Evolutionary conservation across 2,329 filamentous ascomycete species (phyloP), one percentile per base, ranked within the genome.

Genomic region (Pseudocercospora eumusae): DNA sequence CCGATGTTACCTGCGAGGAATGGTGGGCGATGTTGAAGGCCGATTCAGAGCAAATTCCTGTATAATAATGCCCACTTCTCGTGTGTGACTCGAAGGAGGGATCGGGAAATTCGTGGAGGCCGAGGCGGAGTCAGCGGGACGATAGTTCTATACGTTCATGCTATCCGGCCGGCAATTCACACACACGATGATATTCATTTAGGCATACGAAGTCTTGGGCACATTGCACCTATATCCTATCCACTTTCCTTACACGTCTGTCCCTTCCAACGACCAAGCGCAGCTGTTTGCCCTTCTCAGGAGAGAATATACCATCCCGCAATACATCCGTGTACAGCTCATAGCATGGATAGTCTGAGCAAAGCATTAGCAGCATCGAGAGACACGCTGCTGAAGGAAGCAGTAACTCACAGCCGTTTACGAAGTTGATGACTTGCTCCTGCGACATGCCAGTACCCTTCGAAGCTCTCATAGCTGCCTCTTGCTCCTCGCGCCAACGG

Each of bases 371-470:
- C 57, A 31, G 18, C n/a, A 53, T 53, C 31, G 20, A 31, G 4
- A 20, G 18, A 42, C 15, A 20, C 7, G 20, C 1, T 18, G 15
- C 25, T 8, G 28, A 54, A 33, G 18, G 47, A 0, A 27, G 18
- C 11, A n/a, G 18, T 28, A 50, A 76, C 81, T 66, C 72, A 84
- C 82, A 86, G 66, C 86, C 86, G 72, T 88, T 83, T 15, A 91
- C 90, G 75, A 96, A 96, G 52, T 83, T 80, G 60, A 86, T 81
- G 47, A 96, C 91, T 74, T 93, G 84, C 60, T 91, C 88, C 68
- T 91, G 88, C 1, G 86, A 89, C 93, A 96, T 96, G 28, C 91
- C 92, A 0, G 82, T 83, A 0, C 90, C 91, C 66, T 84, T 89
- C 21, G 82, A 77, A 7, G 79, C 79, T 23, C 89, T 84, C 69